Evolutionary conservation across 2,329 filamentous ascomycete species (phyloP).

Genomic region (Cercospora sojina): DNA sequence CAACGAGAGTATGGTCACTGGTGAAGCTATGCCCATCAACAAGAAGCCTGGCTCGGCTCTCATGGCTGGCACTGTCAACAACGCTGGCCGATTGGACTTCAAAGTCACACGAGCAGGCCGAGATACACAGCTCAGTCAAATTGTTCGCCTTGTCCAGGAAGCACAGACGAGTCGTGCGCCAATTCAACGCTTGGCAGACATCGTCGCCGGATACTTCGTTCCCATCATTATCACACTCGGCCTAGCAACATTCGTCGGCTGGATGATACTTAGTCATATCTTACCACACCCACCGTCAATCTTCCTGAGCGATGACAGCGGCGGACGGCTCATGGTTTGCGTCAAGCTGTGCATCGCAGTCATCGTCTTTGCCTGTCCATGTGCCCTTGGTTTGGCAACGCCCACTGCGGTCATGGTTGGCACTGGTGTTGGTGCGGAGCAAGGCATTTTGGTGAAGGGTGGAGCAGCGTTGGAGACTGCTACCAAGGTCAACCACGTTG

Average conservation of each 20-base stretch:
- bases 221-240: slow-evolving; percentile 84
- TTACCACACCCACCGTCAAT: slow-evolving; percentile 82
- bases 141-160: slow-evolving; percentile 96
- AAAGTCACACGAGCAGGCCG: slow-evolving; percentile 87
- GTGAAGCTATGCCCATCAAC: slow-evolving; percentile 91
- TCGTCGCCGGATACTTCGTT: slow-evolving; percentile 89
- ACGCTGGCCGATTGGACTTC: slow-evolving; percentile 86
- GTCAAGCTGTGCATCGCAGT: slow-evolving; percentile 97
- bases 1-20: slow-evolving; percentile 98
- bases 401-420: slow-evolving; percentile 99
- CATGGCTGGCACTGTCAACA: slow-evolving; percentile 94
- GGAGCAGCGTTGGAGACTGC: slow-evolving; percentile 87
- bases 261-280: slow-evolving; percentile 93
- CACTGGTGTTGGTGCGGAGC: slow-evolving; percentile 91
- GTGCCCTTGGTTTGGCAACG: slow-evolving; percentile 90
- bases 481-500: slow-evolving; percentile 84
- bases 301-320: slow-evolving; percentile 75
- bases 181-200: slow-evolving; percentile 89
- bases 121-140: slow-evolving; percentile 95
- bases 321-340: slow-evolving; percentile 94
- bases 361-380: slow-evolving; percentile 96
- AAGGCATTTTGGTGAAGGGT: slow-evolving; percentile 97
- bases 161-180: slow-evolving; percentile 92
- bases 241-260: slow-evolving; percentile 77
- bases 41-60: slow-evolving; percentile 78